Base-by-base conservation (phyloP, 2,329 filamentous ascomycete species). In the Phialocephala subalpina region DNA sequence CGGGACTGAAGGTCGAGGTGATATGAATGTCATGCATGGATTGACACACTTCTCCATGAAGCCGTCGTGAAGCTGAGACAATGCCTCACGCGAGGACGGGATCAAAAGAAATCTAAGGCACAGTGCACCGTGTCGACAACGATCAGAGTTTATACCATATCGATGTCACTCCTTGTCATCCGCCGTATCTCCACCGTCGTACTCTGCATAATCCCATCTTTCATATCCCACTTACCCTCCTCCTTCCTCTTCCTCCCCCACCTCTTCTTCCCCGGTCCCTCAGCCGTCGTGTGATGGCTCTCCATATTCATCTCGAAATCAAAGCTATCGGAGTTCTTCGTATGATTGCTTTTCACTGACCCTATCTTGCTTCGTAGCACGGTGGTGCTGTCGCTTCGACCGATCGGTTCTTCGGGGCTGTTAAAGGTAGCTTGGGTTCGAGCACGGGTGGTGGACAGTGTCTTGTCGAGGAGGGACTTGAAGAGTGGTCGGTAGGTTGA, bases 401-500 rank as follows among this genome's bases (percentile, higher is more conserved):
- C 27, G 3, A 49, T 49, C 3, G 18, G 20, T 4, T 42, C 45
- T 6, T 49, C 20, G 9, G 20, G 11, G 5, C 22, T 22, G 45
- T 25, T 8, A 18, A 49, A 20, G 9, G 45, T 16, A 22, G 3
- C 3, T 22, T 49, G 22, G 11, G 33, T 49, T 11, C 35, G 40
- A 12, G 33, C 9, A 2, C 33, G 40, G n/a, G 55, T 38, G 0
- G 33, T 36, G 18, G 3, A 1, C 3, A 40, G 53, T 25, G 52
- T 53, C 11, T 58, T 63, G 5, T 63, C 61, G 1, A 27, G 8
- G 3, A 63, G 55, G 1, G 55, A 58, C 29, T 63, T 64, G 60
- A 71, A 67, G 11, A 71, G 67, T 2, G 69, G 69, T 4, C 66
- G 56, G 38, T 58, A 71, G n/a, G 67, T 66, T 8, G 64, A 60